Evolutionary conservation across 2,329 filamentous ascomycete genomes (phyloP).

Genomic region (Talaromyces atroroseus): DNA sequence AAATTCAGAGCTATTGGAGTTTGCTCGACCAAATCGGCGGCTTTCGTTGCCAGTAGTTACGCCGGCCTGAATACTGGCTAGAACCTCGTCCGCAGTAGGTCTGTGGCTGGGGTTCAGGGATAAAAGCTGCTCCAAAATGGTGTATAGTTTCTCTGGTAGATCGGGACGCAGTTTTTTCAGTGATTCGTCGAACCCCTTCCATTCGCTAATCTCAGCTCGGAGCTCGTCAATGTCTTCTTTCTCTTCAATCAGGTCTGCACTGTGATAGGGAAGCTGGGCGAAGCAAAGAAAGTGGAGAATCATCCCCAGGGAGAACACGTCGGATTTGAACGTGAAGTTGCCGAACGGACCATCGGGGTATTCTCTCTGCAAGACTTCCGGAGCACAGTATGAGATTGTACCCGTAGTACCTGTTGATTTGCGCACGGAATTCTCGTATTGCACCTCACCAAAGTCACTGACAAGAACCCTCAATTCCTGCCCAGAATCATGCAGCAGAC

Average conservation of each 20-base stretch:
- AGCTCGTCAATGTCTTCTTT: conserved; percentile 84
- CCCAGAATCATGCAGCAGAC: conserved; percentile 73
- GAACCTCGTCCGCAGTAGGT: conserved; percentile 79
- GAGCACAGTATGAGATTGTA: conserved; percentile 95
- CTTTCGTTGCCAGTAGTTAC: conserved; percentile 44
- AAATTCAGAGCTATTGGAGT: conserved; percentile 28
- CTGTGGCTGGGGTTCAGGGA: conserved; percentile 69
- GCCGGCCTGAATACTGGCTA: conserved; percentile 69
- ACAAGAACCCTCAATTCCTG: conserved; percentile 74
- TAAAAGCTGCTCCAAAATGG: conserved; percentile 73
- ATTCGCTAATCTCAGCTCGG: conserved; percentile 76
- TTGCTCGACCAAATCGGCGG: conserved; percentile 33
- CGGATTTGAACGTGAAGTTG: conserved; percentile 94
- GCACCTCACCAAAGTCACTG: conserved; percentile 96
- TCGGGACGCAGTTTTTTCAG: conserved; percentile 65
- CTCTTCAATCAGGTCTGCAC: conserved; percentile 71
- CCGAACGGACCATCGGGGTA: conserved; percentile 64
- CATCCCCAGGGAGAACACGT: conserved; percentile 98
- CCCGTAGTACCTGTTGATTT: conserved; percentile 89
- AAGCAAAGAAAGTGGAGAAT: conserved; percentile 99
- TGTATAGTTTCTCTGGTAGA: conserved; percentile 79
- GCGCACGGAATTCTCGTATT: conserved; percentile 72
- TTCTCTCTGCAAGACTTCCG: conserved; percentile 74
- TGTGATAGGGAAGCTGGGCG: conserved; percentile 74
- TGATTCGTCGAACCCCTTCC: conserved; percentile 81